Conservation (phyloP, 805 yeast genomes). For the Saccharomyces eubayanus region DNA sequence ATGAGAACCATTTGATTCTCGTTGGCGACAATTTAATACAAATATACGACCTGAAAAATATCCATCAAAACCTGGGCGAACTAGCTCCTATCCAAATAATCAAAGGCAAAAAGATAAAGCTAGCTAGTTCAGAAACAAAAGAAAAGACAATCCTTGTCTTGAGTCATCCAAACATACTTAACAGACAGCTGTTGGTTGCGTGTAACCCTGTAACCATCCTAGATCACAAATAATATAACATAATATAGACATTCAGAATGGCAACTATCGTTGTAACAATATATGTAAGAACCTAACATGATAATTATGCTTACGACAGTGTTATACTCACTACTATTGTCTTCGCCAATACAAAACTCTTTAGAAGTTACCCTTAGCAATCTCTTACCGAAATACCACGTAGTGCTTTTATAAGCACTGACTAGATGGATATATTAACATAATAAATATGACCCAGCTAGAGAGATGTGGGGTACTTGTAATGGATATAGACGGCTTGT, state of each 20-base stretch:
- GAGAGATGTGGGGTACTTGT: background rate
- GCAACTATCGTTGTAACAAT: background rate
- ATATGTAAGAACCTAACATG: background rate
- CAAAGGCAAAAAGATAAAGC: conserved; percentile 55
- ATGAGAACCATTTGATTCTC: conserved; percentile 42
- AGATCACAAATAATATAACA: background rate
- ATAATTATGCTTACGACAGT: background rate
- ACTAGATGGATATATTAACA: background rate
- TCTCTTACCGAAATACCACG: background rate
- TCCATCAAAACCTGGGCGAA: conserved; percentile 20
- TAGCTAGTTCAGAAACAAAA: conserved; percentile 33
- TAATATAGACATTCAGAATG: background rate
- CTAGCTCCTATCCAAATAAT: conserved; percentile 56
- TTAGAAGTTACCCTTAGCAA: background rate
- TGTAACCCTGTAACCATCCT: conserved; percentile 6
- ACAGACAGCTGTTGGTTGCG: conserved; percentile 46
- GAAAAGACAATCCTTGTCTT: conserved; percentile 37
- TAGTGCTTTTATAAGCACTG: background rate
- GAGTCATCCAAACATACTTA: conserved; percentile 59
- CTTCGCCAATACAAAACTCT: background rate
- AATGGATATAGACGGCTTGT: conserved; percentile 16
- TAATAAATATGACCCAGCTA: background rate
- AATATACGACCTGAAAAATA: conserved; percentile 43
- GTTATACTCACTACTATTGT: background rate
- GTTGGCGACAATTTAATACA: conserved; percentile 63